phyloP scores from a whole-genome alignment of 768 basidiomycete species.

The Agrocybe chaxingu region DNA sequence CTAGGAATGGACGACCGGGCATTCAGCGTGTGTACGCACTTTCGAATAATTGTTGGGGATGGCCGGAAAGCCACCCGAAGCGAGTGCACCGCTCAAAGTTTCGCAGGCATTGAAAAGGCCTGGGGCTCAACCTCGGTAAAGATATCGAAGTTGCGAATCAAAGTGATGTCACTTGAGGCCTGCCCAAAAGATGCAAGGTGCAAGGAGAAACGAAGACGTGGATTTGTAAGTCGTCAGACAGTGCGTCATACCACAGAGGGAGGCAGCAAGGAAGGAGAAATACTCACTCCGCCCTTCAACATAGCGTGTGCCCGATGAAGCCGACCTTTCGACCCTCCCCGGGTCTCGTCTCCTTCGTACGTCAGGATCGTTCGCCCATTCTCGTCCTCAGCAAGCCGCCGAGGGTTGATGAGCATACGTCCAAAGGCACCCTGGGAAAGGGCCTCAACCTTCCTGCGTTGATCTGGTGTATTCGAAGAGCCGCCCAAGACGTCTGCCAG shows the following conservation, averaged over 20 bases:
- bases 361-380: conserved; percentile 48
- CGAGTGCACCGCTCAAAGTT: conserved; percentile 21
- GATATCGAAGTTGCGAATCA: conserved; percentile 67
- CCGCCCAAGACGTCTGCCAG: conserved; percentile 51
- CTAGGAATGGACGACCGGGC: too few relatives aligned
- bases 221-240: too few relatives aligned
- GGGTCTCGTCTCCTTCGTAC: conserved; percentile 69
- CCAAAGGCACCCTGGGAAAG: conserved; percentile 61
- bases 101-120: conserved; percentile 22
- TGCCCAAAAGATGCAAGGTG: conserved; percentile 17
- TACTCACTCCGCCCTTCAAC: conserved; percentile 50
- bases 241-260: too few relatives aligned
- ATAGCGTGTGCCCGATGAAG: conserved; percentile 56
- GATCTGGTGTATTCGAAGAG: conserved; percentile 35
- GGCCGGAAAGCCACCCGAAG: neutral
- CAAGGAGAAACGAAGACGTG: neutral
- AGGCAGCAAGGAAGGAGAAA: neutral
- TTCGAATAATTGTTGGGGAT: too few relatives aligned
- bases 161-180: conserved; percentile 46
- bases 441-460: conserved; percentile 40
- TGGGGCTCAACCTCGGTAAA: conserved; percentile 49
- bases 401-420: conserved; percentile 56
- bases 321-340: conserved; percentile 57
- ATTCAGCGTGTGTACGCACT: too few relatives aligned
- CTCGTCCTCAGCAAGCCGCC: conserved; percentile 32